Evolutionary conservation across 495 filamentous ascomycete species (phyloP).

Genomic region (Aspergillus steynii): DNA sequence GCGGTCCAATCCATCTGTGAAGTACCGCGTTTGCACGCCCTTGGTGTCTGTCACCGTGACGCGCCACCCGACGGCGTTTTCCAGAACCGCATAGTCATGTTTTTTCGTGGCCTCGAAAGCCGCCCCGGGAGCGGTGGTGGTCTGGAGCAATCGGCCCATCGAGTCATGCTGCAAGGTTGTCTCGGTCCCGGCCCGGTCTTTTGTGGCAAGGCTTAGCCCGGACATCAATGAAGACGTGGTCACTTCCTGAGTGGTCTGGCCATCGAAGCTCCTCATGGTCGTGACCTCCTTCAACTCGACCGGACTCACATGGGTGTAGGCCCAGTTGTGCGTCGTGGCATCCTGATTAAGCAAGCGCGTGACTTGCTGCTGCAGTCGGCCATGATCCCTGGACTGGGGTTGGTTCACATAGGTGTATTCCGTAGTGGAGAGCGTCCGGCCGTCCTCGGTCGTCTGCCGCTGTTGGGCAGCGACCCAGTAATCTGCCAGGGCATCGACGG

Average conservation of each 20-base stretch:
- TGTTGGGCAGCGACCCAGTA: neutral
- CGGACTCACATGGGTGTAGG: neutral
- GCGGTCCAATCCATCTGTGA: constrained; percentile 9
- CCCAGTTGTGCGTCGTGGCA: neutral
- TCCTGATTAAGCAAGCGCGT: neutral
- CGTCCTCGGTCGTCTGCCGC: neutral
- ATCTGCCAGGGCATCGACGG: neutral
- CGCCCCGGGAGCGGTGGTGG: too few species aligned
- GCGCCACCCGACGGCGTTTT: too few species aligned
- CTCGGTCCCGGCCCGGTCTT: too few species aligned
- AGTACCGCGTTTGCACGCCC: constrained; percentile 11
- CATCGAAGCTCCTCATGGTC: too few species aligned
- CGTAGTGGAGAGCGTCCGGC: neutral
- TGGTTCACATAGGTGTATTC: constrained; percentile 9
- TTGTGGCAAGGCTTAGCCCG: too few species aligned
- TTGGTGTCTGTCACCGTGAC: neutral
- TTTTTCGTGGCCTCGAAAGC: too few species aligned
- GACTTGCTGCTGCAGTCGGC: constrained; percentile 4
- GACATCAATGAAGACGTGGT: too few species aligned
- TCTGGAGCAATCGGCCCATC: too few species aligned
- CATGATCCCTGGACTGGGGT: constrained; percentile 2
- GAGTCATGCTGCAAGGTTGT: too few species aligned
- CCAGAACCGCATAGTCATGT: too few species aligned
- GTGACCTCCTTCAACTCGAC: too few species aligned
- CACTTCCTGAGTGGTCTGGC: too few species aligned